Base-by-base conservation (phyloP, 768 basidiomycete species). In the Dacryopinax spathularia region DNA sequence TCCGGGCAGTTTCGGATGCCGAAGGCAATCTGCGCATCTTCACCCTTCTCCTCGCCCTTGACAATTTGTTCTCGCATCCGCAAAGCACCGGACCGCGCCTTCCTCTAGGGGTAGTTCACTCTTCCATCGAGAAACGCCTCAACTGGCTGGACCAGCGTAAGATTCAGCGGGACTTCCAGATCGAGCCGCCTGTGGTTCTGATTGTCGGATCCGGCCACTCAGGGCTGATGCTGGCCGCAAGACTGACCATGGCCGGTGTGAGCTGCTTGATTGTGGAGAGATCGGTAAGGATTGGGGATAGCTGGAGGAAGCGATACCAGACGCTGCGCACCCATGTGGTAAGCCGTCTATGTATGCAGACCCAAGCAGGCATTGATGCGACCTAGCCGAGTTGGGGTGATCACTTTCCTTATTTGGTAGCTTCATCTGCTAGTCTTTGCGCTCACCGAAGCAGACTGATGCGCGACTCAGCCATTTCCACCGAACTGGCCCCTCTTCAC, bases 291-390 rank as follows among this genome's bases (percentile, higher is more conserved):
- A n/a, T 61, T 18, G 60, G 60, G 4, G 62, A 63, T 29, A 43
- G 22, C 29, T 63, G 62, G 62, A 9, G 62, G 31, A 63, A 63
- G 35, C 13, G 62, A 18, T 63, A 63, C 62, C 16, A 63, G 25
- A 43, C 36, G 18, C 34, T 63, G 35, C 25, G 27, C 6, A 13
- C 48, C n/a, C 62, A 63, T 31, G 62, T n/a, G n/a, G n/a, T n/a
- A n/a, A n/a, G n/a, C n/a, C n/a, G n/a, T n/a, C n/a, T n/a, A n/a
- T n/a, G n/a, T n/a, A n/a, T n/a, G n/a, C n/a, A n/a, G n/a, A n/a
- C n/a, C n/a, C n/a, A n/a, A n/a, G n/a, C n/a, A n/a, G n/a, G n/a
- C n/a, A n/a, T n/a, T n/a, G n/a, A n/a, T n/a, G n/a, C n/a, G n/a
- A n/a, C n/a, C n/a, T n/a, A 63, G 16, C 29, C 35, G n/a, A 29